Base-by-base conservation (phyloP, 2,329 filamentous ascomycete genomes). In the Phymatotrichopsis omnivora region DNA sequence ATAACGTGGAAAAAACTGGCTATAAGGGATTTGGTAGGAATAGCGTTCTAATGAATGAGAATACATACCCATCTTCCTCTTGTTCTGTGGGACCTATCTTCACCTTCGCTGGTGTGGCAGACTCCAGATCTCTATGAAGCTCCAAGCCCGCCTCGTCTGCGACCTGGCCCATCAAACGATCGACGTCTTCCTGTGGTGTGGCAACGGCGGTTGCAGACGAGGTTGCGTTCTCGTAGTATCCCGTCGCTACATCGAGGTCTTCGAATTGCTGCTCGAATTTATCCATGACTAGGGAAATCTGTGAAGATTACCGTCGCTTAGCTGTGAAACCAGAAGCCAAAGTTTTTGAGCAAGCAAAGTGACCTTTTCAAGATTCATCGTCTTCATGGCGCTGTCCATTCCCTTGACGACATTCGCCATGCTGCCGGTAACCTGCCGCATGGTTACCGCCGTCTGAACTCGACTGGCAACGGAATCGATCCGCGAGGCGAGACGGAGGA, bases 121-220 rank as follows among this genome's bases (percentile, higher is more conserved):
- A 77, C 20, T 71, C 70, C 58, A 93, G 77, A 65, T 91, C 83
- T 61, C 81, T 74, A 56, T 77, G 77, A 51, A 93, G 69, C 64
- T 91, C 82, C 41, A 94, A 75, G 42, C 86, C 86, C 7, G 83
- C 85, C 63, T 93, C 85, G 63, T 93, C 86, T 52, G 85, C 85
- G 32, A 91, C 76, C 66, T 93, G 82, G 54, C 76, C 80, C 65
- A 93, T 81, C 52, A 93, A 67, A 56, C 85, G 78, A 63, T 93
- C 85, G 2, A 93, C 85, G 56, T 87, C 85, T 57, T 93, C 85
- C 62, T 93, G 75, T 65, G 68, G 83, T 67, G 67, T 87, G 63
- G 70, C 83, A 62, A 68, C 80, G 59, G 65, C 83, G 63, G 85
- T 93, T 28, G 81, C 82, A 50, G 82, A 80, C 17, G 75, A 78